Evolutionary conservation across 768 basidiomycete genomes (phyloP), one percentile per base, ranked within the genome.

Genomic region (Mycena albidolilacea): DNA sequence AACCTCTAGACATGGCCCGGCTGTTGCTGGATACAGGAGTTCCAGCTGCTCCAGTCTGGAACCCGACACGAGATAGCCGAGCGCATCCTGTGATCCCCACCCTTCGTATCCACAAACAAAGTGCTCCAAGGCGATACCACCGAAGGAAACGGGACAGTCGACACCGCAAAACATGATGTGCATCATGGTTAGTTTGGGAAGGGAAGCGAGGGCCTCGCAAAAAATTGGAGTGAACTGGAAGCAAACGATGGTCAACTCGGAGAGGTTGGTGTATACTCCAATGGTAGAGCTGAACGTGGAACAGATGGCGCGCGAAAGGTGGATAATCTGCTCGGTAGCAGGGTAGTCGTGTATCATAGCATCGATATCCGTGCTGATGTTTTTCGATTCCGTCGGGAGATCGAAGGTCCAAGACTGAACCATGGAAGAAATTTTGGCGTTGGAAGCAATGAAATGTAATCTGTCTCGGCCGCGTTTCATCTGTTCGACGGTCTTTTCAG

Each of bases 241-340:
- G 41, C 57, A 57, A 7, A 15, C 35, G 15, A 71, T 37, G 4
- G 12, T n/a, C 17, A 71, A 48, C 2, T 21, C 17, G 38, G 57
- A 66, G 64, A 71, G 70, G 46, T 66, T 71, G 17, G 48, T 65
- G 58, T 60, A 71, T 5, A 39, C 7, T 4, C 48, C 64, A 50
- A 71, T 65, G 55, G 44, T 66, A 17, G 70, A 65, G 17, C 23
- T 57, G 48, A 71, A 65, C 19, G 38, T 3, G 12, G 64, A 21
- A 7, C 21, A 19, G 48, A 65, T 60, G 54, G 46, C 23, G 41
- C 35, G 41, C 46, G 48, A 39, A 7, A 71, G 37, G 4, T 41
- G 64, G 21, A 50, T 2, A 17, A 71, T 9, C 48, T 38, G 41
- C 35, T 64, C 39, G 43, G 44, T 17, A 12, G 23, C 39, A 50